Evolutionary conservation across 495 filamentous ascomycete genomes (phyloP).

Genomic region (Xylaria sp.): DNA sequence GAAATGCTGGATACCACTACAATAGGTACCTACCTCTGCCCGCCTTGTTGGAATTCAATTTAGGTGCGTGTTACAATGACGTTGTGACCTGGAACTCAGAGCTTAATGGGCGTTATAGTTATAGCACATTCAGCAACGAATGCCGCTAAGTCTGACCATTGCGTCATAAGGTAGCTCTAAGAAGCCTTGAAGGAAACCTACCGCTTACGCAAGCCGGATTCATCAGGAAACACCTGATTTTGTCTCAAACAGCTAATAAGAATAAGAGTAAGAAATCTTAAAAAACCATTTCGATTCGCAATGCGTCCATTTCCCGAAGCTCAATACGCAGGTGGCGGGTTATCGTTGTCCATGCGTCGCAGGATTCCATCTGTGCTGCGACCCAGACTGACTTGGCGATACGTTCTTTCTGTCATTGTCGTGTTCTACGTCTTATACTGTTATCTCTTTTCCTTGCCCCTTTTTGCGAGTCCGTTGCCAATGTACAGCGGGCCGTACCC

Average conservation of each 20-base stretch:
- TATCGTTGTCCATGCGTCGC: neutral
- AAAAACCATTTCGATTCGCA: neutral
- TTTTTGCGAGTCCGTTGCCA: slow-evolving; percentile 53
- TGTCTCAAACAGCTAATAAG: neutral
- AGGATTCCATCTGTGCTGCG: slow-evolving; percentile 21
- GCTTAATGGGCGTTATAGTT: neutral
- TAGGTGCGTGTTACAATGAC: slow-evolving; percentile 13
- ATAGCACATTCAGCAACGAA: neutral
- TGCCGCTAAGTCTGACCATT: slow-evolving; percentile 1
- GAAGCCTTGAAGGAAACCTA: neutral
- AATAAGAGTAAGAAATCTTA: neutral
- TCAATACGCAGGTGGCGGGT: slow-evolving; percentile 17
- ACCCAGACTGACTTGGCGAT: slow-evolving; percentile 40
- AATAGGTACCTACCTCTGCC: too few species aligned
- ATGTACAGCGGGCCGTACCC: slow-evolving; percentile 55
- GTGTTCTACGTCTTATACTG: slow-evolving; percentile 48
- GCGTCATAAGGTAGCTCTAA: slow-evolving; percentile 15
- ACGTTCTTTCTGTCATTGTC: slow-evolving; percentile 32
- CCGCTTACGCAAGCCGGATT: neutral
- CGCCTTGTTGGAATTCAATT: neutral
- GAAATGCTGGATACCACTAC: neutral
- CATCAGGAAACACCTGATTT: neutral
- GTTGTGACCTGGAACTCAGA: neutral
- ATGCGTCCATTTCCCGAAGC: slow-evolving; percentile 25
- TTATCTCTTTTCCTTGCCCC: slow-evolving; percentile 45